phyloP scores from a whole-genome alignment of 495 filamentous ascomycete species.

The Penicillium salamii region DNA sequence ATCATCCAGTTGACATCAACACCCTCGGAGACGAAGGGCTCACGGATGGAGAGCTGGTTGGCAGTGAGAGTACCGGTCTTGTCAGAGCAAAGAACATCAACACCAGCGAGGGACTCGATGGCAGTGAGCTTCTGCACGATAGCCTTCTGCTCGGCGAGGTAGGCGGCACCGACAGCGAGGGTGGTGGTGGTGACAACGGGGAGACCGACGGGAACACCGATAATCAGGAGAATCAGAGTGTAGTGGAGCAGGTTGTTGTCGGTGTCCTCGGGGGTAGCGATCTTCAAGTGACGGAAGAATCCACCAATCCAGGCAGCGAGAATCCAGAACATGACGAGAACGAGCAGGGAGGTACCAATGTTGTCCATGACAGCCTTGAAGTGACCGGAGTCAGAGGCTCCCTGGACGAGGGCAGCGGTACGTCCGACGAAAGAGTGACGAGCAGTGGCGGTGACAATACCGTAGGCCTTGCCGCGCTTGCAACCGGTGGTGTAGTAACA shows the following conservation, averaged over 20 bases:
- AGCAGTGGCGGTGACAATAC: constrained; percentile 60
- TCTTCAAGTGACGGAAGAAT: constrained; percentile 68
- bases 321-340: constrained; percentile 72
- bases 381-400: constrained; percentile 69
- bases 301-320: constrained; percentile 70
- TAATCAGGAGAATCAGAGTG: constrained; percentile 65
- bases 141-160: constrained; percentile 70
- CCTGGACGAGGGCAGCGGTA: constrained; percentile 67
- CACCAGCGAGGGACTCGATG: constrained; percentile 74
- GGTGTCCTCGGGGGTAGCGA: constrained; percentile 57
- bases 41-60: constrained; percentile 72
- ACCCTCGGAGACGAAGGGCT: constrained; percentile 71
- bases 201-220: constrained; percentile 75
- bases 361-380: constrained; percentile 84
- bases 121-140: constrained; percentile 76
- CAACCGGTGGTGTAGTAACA: constrained; percentile 76
- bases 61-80: constrained; percentile 79
- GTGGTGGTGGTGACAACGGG: constrained; percentile 74
- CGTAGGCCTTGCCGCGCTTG: constrained; percentile 75
- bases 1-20: constrained; percentile 80
- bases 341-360: constrained; percentile 69
- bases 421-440: constrained; percentile 70
- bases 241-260: constrained; percentile 61
- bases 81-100: constrained; percentile 73
- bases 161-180: constrained; percentile 71